phyloP scores from a whole-genome alignment of 78 protist species.

The Creolimax fragrantissima region DNA sequence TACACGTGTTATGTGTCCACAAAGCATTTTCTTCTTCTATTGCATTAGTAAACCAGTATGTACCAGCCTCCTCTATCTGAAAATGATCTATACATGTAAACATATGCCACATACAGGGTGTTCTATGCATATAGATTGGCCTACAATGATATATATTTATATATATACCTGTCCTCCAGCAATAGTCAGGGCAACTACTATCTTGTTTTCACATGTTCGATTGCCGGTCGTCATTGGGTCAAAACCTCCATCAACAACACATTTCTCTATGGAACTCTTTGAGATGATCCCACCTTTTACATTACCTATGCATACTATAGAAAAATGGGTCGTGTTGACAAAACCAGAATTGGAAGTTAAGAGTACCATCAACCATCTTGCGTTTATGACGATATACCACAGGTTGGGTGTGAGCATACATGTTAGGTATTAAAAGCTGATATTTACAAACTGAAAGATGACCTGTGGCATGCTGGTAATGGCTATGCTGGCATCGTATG shows the following conservation, averaged over 20 bases:
- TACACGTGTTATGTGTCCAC: too few species aligned
- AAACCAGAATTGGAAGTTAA: not conserved
- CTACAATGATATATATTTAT: too few species aligned
- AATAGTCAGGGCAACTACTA: not conserved
- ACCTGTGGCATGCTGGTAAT: not conserved
- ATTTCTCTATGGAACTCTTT: not conserved
- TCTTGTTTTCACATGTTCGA: not conserved
- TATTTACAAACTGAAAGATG: not conserved
- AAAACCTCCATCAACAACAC: not conserved
- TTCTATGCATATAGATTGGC: too few species aligned
- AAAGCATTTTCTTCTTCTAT: too few species aligned
- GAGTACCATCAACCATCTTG: too few species aligned
- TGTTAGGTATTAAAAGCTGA: not conserved
- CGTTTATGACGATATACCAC: too few species aligned
- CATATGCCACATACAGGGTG: too few species aligned
- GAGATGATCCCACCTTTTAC: not conserved
- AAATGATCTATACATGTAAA: too few species aligned
- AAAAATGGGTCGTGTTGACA: not conserved
- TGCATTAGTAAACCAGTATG: too few species aligned
- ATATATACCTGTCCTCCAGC: not conserved
- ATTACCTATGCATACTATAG: not conserved
- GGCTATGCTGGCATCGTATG: not conserved
- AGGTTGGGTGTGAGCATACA: not conserved
- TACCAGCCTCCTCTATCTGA: too few species aligned
- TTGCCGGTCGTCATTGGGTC: not conserved